Evolutionary conservation across 108 stramenopile species (phyloP).

Genomic region (Fragilariopsis cylindrus): DNA sequence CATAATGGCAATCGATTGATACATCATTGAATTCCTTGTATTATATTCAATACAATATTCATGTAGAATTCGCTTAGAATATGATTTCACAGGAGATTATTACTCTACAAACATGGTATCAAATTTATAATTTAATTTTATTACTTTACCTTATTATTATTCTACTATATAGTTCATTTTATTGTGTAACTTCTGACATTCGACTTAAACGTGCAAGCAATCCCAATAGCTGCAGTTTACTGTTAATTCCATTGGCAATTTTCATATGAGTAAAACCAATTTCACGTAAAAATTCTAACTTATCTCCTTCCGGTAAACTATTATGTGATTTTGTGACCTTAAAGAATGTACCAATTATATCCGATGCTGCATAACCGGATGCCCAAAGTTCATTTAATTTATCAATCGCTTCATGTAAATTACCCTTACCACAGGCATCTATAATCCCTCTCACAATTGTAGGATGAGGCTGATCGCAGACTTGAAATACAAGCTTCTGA

Average conservation of each 20-base stretch:
- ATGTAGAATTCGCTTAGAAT: no score
- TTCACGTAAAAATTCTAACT: conserved; percentile 88
- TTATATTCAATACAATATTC: no score
- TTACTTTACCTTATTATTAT: background rate
- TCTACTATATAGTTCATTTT: background rate
- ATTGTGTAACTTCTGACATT: conserved; percentile 34
- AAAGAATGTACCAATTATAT: conserved; percentile 96
- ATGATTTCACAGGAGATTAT: no score
- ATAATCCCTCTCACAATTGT: conserved; percentile 82
- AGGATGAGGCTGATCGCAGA: conserved; percentile 99
- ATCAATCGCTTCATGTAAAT: conserved; percentile 63
- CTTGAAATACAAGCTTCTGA: conserved; percentile 93
- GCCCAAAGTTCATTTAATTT: conserved; percentile 57
- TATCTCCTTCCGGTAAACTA: conserved; percentile 78
- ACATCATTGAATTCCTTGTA: no score
- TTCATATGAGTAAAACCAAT: conserved; percentile 95
- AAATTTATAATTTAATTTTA: background rate
- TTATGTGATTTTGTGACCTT: conserved; percentile 80
- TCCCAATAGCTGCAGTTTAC: conserved; percentile 86
- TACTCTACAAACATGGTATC: no score
- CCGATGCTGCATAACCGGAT: conserved; percentile 82
- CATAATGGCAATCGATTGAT: no score
- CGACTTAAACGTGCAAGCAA: conserved; percentile 81
- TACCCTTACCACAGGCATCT: conserved; percentile 55
- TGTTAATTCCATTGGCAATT: conserved; percentile 85